A percentile compares a stretch with the other conserved stretches of the same genome.
phyloP scores from a whole-genome alignment of 495 filamentous ascomycete genomes.

The Rhypophila decipiens region DNA sequence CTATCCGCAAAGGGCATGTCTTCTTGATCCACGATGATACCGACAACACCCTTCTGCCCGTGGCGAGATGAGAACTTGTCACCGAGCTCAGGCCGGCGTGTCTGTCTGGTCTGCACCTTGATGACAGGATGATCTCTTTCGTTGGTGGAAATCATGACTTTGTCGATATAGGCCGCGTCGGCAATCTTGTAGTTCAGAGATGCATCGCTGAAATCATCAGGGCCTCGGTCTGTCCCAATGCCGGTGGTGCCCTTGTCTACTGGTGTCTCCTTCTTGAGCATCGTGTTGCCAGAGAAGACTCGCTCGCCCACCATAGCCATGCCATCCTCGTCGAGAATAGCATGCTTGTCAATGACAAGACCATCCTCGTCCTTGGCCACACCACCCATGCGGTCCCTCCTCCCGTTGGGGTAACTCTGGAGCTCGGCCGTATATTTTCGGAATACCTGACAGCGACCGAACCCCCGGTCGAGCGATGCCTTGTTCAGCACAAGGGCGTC shows the following conservation, averaged over 20 bases:
- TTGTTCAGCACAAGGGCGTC: constrained; percentile 97
- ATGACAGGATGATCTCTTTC: constrained; percentile 73
- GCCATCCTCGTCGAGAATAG: constrained; percentile 69
- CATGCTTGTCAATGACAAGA: constrained; percentile 61
- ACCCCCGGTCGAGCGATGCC: constrained; percentile 86
- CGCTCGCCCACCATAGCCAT: constrained; percentile 74
- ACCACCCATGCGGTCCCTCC: constrained; percentile 63
- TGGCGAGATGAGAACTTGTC: constrained; percentile 99
- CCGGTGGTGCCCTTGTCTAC: constrained; percentile 60
- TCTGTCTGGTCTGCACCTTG: constrained; percentile 91
- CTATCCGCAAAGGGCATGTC: constrained; percentile 95
- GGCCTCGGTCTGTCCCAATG: constrained; percentile 56
- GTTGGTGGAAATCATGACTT: constrained; percentile 83
- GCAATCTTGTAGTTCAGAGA: constrained; percentile 76
- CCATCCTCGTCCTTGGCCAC: constrained; percentile 50
- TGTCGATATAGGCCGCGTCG: constrained; percentile 85
- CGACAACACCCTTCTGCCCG: constrained; percentile 98
- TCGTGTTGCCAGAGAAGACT: constrained; percentile 67
- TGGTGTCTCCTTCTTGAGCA: constrained; percentile 81
- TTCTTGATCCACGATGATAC: constrained; percentile 89
- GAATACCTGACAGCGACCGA: constrained; percentile 94
- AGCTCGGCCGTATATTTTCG: constrained; percentile 74
- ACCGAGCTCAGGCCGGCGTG: constrained; percentile 84
- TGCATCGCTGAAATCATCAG: constrained; percentile 57
- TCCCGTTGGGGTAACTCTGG: constrained; percentile 74